Conservation (phyloP, 225 moss, liverwort and hornwort genomes). For the Physcomitrellopsis africana region DNA sequence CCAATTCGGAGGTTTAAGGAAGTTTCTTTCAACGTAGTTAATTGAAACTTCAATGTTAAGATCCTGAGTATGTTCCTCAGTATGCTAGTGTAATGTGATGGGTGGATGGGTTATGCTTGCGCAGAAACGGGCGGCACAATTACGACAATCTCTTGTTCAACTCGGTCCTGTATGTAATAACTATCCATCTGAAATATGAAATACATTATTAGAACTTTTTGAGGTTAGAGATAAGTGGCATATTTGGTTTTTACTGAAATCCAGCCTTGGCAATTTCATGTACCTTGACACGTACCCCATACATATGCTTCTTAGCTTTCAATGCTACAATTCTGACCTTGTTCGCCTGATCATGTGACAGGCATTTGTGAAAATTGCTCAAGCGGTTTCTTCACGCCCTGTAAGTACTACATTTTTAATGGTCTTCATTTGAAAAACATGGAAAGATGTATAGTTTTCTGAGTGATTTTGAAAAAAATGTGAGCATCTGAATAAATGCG, state of each 20-base stretch:
- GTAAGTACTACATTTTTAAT: conserved; percentile 46
- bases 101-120: conserved; percentile 14
- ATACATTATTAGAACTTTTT: neutral
- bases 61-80: neutral
- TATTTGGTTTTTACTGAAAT: conserved; percentile 9
- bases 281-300: neutral
- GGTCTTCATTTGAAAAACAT: conserved; percentile 2
- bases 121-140: conserved; percentile 80
- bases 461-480: neutral
- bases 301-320: neutral
- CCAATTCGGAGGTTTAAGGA: neutral
- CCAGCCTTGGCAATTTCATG: neutral
- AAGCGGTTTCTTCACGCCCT: conserved; percentile 89
- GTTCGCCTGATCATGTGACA: conserved; percentile 35
- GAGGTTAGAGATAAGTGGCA: neutral
- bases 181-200: neutral
- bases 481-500: neutral
- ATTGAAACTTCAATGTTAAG: neutral
- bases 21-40: neutral
- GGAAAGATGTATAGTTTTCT: neutral
- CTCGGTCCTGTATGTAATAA: conserved; percentile 75
- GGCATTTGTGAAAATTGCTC: conserved; percentile 94
- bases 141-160: conserved; percentile 76
- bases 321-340: neutral
- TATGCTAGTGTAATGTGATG: conserved; percentile 16